A percentile compares a stretch with the other conserved stretches of the same genome.
These are phyloP conservation scores for Incumbomyces delicatus DNA, from an alignment of 2,329 filamentous ascomycete genomes.

Conservation along the genomic window DNA sequence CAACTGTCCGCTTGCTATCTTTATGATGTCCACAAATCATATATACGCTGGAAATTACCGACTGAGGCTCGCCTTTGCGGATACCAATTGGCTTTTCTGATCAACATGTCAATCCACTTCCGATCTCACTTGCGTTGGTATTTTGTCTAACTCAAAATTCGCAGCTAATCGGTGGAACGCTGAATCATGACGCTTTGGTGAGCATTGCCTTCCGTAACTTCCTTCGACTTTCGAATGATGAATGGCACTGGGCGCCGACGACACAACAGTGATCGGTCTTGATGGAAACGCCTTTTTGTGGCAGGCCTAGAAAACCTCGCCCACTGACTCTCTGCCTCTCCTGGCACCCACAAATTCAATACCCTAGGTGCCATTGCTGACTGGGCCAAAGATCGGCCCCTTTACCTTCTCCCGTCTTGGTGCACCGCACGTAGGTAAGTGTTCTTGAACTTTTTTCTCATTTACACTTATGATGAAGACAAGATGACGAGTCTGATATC, in stretches of 20 bases:
- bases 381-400: neutral
- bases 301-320: constrained; percentile 99
- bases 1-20: constrained; percentile 24
- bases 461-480: constrained; percentile 37
- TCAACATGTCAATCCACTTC: constrained; percentile 21
- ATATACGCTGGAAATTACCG: constrained; percentile 94
- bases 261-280: constrained; percentile 48
- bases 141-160: neutral
- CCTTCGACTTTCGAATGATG: constrained; percentile 51
- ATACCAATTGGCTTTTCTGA: constrained; percentile 85
- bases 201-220: constrained; percentile 10
- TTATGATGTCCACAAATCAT: constrained; percentile 51
- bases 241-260: constrained; percentile 97
- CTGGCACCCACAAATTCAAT: neutral
- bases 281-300: constrained; percentile 83
- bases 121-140: neutral
- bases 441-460: neutral
- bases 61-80: constrained; percentile 69
- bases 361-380: neutral
- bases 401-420: no score
- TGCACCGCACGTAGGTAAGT: neutral
- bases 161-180: no score
- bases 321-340: constrained; percentile 57
- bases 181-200: no score
- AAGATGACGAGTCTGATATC: constrained; percentile 56